Evolutionary conservation across 1,284 basidiomycete species (phyloP).

Genomic region (Ganoderma lingzhi): DNA sequence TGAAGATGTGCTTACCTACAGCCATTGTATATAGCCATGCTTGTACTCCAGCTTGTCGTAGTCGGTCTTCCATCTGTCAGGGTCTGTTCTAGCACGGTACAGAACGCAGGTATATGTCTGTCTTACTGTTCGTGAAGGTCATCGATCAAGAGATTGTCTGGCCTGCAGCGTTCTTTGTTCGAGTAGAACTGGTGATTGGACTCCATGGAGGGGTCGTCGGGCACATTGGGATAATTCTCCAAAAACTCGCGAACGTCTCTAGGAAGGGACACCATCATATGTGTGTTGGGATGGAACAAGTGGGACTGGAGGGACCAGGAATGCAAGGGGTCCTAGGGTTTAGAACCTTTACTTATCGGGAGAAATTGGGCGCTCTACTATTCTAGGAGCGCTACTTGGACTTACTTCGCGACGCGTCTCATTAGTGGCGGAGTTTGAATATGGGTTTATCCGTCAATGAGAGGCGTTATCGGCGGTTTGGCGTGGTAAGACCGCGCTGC

Average conservation of each 20-base stretch:
- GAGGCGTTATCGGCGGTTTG: slow-evolving; percentile 4
- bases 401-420: background rate
- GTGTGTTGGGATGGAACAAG: background rate
- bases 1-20: slow-evolving; percentile 53
- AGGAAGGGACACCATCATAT: slow-evolving; percentile 47
- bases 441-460: background rate
- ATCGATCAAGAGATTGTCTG: slow-evolving; percentile 68
- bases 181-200: slow-evolving; percentile 73
- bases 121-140: slow-evolving; percentile 67
- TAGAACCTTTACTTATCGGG: background rate
- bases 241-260: slow-evolving; percentile 71
- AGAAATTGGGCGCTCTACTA: background rate
- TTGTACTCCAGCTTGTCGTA: slow-evolving; percentile 70
- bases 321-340: background rate
- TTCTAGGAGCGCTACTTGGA: background rate
- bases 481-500: slow-evolving; percentile 11
- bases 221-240: slow-evolving; percentile 59
- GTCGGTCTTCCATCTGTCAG: slow-evolving; percentile 67
- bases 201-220: slow-evolving; percentile 48
- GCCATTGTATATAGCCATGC: slow-evolving; percentile 80
- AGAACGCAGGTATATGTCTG: background rate
- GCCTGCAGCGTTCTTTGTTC: slow-evolving; percentile 62
- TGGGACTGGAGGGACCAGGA: background rate
- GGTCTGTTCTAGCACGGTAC: background rate
- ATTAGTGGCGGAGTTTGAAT: slow-evolving; percentile 6